A percentile compares a stretch with the other conserved stretches of the same genome.
phyloP scores from a whole-genome alignment of 352 stramenopile genomes.

The Phytophthora agathidicida region DNA sequence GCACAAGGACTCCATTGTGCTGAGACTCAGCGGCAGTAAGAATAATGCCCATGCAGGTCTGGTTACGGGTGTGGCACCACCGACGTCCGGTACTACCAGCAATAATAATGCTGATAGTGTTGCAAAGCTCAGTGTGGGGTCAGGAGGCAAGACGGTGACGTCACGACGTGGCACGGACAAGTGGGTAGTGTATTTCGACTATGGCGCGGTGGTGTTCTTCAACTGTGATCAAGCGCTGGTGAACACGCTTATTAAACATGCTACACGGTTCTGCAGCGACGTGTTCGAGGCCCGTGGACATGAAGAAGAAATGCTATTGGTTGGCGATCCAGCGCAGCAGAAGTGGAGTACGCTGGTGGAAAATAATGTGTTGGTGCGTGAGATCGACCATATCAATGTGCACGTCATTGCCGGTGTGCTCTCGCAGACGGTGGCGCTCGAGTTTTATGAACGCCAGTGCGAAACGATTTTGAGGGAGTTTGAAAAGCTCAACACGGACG shows the following conservation, averaged over 20 bases:
- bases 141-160: constrained; percentile 54
- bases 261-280: constrained; percentile 76
- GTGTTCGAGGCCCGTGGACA: constrained; percentile 81
- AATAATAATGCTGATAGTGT: constrained; percentile 35
- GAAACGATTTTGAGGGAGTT: constrained; percentile 96
- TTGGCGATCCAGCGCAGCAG: constrained; percentile 67
- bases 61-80: constrained; percentile 41
- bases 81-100: constrained; percentile 4
- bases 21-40: constrained; percentile 59
- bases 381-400: constrained; percentile 87
- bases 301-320: constrained; percentile 79
- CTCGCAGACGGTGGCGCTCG: constrained; percentile 95
- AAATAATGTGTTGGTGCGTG: constrained; percentile 81
- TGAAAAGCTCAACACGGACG: constrained; percentile 91
- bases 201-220: constrained; percentile 93
- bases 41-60: constrained; percentile 36
- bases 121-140: constrained; percentile 51
- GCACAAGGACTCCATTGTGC: constrained; percentile 84
- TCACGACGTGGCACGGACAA: constrained; percentile 88
- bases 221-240: constrained; percentile 87
- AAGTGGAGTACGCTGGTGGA: constrained; percentile 86
- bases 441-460: constrained; percentile 96
- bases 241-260: constrained; percentile 76
- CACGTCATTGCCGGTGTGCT: constrained; percentile 96
- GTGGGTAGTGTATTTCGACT: constrained; percentile 94